Conservation (phyloP, 768 basidiomycete species). For the Mycena sanguinolenta region DNA sequence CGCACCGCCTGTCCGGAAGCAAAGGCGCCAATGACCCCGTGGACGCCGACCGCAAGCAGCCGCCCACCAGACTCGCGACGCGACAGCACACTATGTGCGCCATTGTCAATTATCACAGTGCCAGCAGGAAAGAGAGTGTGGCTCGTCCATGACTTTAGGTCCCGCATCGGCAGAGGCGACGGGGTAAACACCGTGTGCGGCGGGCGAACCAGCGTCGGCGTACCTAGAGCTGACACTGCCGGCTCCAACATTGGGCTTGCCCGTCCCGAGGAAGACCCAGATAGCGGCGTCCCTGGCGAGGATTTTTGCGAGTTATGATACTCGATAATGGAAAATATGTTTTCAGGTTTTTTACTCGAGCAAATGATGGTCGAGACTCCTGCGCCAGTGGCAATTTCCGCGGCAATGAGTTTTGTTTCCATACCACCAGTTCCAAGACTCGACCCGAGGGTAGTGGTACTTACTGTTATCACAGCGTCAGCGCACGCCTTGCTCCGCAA, state of each 20-base stretch:
- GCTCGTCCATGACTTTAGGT: constrained; percentile 97
- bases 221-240: constrained; percentile 30
- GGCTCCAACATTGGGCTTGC: constrained; percentile 40
- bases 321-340: constrained; percentile 86
- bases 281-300: constrained; percentile 50
- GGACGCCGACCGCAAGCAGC: constrained; percentile 91
- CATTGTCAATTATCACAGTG: constrained; percentile 87
- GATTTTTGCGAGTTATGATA: constrained; percentile 68
- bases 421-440: constrained; percentile 97
- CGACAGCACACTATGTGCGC: constrained; percentile 89
- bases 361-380: constrained; percentile 94
- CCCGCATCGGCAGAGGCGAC: constrained; percentile 76
- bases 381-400: constrained; percentile 95
- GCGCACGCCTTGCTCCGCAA: neutral
- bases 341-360: constrained; percentile 82
- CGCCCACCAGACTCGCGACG: constrained; percentile 91
- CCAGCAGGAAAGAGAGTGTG: constrained; percentile 94
- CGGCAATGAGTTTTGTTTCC: constrained; percentile 99
- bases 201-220: constrained; percentile 60
- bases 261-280: constrained; percentile 44
- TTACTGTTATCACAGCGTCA: constrained; percentile 66
- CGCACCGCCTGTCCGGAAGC: constrained; percentile 95
- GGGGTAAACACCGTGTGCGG: constrained; percentile 92
- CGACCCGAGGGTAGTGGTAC: constrained; percentile 92
- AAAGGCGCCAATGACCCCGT: constrained; percentile 89